These are phyloP conservation scores for Arthrobotrys megalospora DNA, from an alignment of 2,329 filamentous ascomycete genomes.

Conservation along the genomic window DNA sequence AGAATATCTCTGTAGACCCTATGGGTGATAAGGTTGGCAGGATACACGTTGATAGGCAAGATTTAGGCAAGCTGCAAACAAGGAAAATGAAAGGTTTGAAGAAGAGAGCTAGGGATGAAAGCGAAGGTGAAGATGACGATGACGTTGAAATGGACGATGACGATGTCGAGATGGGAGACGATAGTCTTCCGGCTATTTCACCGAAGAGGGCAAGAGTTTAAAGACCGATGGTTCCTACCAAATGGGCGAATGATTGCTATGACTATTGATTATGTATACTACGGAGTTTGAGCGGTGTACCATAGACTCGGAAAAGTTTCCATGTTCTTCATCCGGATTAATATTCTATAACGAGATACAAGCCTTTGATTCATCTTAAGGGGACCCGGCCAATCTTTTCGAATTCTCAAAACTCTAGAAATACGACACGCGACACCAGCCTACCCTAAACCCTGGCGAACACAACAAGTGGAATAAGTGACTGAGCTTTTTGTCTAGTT, in stretches of 20 bases:
- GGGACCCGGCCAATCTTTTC: background rate
- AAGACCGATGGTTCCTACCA: background rate
- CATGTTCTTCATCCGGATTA: slow-evolving; percentile 40
- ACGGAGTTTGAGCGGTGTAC: slow-evolving; percentile 57
- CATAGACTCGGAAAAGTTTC: slow-evolving; percentile 59
- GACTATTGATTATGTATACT: slow-evolving; percentile 33
- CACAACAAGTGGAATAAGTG: background rate
- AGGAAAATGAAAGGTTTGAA: slow-evolving; percentile 99
- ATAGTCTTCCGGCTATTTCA: slow-evolving; percentile 57
- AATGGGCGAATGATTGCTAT: slow-evolving; percentile 2
- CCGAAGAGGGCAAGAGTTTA: slow-evolving; percentile 49
- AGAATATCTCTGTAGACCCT: slow-evolving; percentile 91
- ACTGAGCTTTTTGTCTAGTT: slow-evolving; percentile 6
- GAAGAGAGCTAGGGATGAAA: slow-evolving; percentile 78
- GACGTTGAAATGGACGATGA: slow-evolving; percentile 62
- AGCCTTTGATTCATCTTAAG: slow-evolving; percentile 3
- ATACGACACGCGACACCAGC: slow-evolving; percentile 8
- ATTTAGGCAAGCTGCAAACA: slow-evolving; percentile 88
- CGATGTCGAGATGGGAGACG: slow-evolving; percentile 70
- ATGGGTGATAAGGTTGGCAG: slow-evolving; percentile 97
- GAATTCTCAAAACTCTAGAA: slow-evolving; percentile 28
- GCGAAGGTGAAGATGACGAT: slow-evolving; percentile 72
- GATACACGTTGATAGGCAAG: slow-evolving; percentile 91
- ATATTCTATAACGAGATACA: slow-evolving; percentile 33
- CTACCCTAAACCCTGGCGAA: background rate